Evolutionary conservation across 768 basidiomycete genomes (phyloP).

Genomic region (Imleria badia): DNA sequence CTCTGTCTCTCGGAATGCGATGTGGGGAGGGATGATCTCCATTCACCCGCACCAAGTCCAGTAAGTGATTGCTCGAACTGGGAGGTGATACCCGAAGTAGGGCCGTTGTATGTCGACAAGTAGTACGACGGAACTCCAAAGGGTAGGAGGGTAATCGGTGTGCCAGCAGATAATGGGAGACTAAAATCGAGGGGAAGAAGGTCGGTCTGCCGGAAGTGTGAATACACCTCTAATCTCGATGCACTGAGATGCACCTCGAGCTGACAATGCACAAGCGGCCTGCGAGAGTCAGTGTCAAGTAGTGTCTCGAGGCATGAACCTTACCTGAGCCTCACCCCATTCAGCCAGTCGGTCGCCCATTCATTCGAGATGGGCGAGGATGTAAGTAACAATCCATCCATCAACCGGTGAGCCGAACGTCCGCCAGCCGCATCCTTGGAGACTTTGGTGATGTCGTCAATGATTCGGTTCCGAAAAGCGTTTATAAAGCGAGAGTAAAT

Average conservation of each 20-base stretch:
- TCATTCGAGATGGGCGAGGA: slow-evolving; percentile 44
- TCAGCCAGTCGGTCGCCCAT: slow-evolving; percentile 69
- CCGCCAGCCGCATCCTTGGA: slow-evolving; percentile 32
- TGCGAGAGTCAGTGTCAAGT: slow-evolving; percentile 26
- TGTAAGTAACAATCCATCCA: slow-evolving; percentile 63
- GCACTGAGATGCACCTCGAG: slow-evolving; percentile 51
- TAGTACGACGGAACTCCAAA: slow-evolving; percentile 73
- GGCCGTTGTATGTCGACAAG: slow-evolving; percentile 67
- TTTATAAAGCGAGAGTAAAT: slow-evolving; percentile 52
- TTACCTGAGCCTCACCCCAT: slow-evolving; percentile 49
- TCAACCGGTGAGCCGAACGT: slow-evolving; percentile 48
- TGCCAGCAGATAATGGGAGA: slow-evolving; percentile 53
- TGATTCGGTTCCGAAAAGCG: slow-evolving; percentile 55
- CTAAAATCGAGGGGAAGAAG: slow-evolving; percentile 47
- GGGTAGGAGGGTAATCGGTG: slow-evolving; percentile 70
- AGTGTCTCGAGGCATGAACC: slow-evolving; percentile 3
- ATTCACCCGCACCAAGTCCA: slow-evolving; percentile 61
- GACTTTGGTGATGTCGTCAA: slow-evolving; percentile 50
- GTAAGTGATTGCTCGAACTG: slow-evolving; percentile 64
- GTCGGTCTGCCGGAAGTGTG: slow-evolving; percentile 55
- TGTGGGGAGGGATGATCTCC: slow-evolving; percentile 31
- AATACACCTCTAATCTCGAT: slow-evolving; percentile 62
- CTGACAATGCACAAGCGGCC: slow-evolving; percentile 61
- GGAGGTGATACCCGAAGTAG: slow-evolving; percentile 55
- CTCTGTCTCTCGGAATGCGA: slow-evolving; percentile 22